Evolutionary conservation across 139 green algal species (phyloP).

Genomic region (Coelastrella sp.): DNA sequence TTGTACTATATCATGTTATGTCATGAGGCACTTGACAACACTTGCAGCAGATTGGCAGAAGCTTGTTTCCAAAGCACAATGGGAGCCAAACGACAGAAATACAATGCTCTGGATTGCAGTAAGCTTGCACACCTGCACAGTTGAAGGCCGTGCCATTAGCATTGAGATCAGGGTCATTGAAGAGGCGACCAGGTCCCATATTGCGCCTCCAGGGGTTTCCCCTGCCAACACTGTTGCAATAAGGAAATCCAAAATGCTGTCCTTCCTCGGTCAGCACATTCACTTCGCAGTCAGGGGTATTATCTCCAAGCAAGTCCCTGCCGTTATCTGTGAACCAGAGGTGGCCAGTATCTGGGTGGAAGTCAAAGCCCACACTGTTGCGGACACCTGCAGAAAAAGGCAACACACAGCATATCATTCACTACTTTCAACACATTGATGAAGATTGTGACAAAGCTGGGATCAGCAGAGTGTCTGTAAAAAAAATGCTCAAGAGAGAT

Average conservation of each 20-base stretch:
- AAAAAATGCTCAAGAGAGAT: no score
- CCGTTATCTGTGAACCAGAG: slow-evolving; percentile 23
- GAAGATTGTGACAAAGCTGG: no score
- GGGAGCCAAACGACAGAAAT: no score
- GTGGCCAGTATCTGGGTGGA: slow-evolving; percentile 9
- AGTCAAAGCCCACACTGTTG: slow-evolving; percentile 3
- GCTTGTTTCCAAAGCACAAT: no score
- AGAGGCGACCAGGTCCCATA: neutral
- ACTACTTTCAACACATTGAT: neutral
- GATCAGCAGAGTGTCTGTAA: no score
- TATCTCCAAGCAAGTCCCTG: neutral
- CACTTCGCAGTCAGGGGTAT: slow-evolving; percentile 17
- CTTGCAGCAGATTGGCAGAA: no score
- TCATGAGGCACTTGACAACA: no score
- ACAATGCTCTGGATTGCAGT: neutral
- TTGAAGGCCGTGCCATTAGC: neutral
- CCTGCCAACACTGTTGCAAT: neutral
- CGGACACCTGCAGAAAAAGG: slow-evolving; percentile 16
- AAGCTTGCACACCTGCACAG: neutral
- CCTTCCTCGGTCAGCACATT: neutral
- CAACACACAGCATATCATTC: neutral
- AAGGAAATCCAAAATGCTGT: slow-evolving; percentile 6
- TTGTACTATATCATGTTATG: no score
- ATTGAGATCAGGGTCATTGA: neutral
- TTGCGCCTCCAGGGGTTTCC: neutral